Evolutionary conservation across 306 rosid genomes (phyloP), one percentile per base, ranked within the genome.

Genomic region (Fagus sylvatica): DNA sequence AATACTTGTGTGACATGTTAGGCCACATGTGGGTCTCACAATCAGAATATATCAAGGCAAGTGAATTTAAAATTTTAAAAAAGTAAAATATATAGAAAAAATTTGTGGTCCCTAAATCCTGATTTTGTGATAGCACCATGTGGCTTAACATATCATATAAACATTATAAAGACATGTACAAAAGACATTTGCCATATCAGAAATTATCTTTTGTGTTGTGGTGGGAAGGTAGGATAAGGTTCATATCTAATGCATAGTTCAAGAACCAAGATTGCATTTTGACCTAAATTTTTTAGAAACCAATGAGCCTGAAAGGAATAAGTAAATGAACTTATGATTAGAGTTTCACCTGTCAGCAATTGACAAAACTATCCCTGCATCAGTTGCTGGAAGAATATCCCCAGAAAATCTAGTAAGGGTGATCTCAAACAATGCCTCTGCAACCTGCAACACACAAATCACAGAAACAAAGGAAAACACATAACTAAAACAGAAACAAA

Each of bases 341-440:
- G 46, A 72, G 67, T 75, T 66, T 81, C 74, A 94, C 98, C 98
- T 90, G 88, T 94, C 96, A 67, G 95, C 92, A 75, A 92, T 78
- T 41, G 98, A 90, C 85, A 94, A 80, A 78, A 89, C 93, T 76
- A 88, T 84, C 48, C 98, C 98, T 10, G 90, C 89, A 79, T 90
- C 97, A 41, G 87, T 94, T 74, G 84, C 72, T 3, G 95, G 98
- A 82, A 92, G 94, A 2, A 71, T 73, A 82, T 94, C 98, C 76
- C 98, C 98, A 70, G 98, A 94, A 88, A 86, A 94, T 81, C 97
- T 94, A 34, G 98, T 97, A 80, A 94, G 95, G 0, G 90, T 94
- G 69, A 94, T 94, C 89, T 94, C 98, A 81, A 88, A 80, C 83
- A 94, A 76, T 48, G 96, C 93, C 54, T 94, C 97, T 22, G 97